phyloP scores from a whole-genome alignment of 345 rosid genomes.

The Anastatica hierochuntica region DNA sequence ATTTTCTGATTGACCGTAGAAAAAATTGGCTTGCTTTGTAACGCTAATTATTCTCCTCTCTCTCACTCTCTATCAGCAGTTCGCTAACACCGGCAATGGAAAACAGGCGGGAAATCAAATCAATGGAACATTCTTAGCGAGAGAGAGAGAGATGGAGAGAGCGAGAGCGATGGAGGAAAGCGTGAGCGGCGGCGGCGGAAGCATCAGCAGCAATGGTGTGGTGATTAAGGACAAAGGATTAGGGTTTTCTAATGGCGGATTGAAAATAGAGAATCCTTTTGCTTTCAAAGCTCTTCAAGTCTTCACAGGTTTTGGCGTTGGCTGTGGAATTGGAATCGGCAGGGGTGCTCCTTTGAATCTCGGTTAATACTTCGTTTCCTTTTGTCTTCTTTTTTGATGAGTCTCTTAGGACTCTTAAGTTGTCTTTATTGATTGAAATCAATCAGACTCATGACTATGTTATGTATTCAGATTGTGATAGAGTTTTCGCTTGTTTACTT shows the following conservation, averaged over 20 bases:
- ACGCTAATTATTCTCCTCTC: not conserved
- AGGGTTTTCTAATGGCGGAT: conserved; percentile 38
- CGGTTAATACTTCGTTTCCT: conserved; percentile 33
- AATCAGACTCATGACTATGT: not conserved
- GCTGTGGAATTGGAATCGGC: conserved; percentile 94
- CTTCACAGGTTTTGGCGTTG: conserved; percentile 90
- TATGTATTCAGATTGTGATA: not conserved
- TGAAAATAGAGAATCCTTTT: conserved; percentile 67
- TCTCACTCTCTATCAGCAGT: not conserved
- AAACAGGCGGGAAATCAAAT: conserved; percentile 24
- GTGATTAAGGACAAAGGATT: conserved; percentile 32
- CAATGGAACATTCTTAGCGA: conserved; percentile 4
- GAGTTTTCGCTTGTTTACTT: not conserved
- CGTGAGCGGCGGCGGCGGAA: conserved; percentile 11
- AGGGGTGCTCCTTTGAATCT: conserved; percentile 67
- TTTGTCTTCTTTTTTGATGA: not conserved
- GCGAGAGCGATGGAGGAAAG: conserved; percentile 23
- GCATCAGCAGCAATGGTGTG: conserved; percentile 19
- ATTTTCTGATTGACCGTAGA: not conserved
- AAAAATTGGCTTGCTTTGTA: not conserved
- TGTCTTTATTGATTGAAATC: not conserved
- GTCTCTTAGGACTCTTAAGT: no score
- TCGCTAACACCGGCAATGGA: conserved; percentile 3
- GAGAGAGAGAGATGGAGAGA: conserved; percentile 27
- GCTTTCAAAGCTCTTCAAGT: conserved; percentile 82